These are phyloP conservation scores for Penicillium arizonense DNA, from an alignment of 495 filamentous ascomycete species.

Conservation along the genomic window DNA sequence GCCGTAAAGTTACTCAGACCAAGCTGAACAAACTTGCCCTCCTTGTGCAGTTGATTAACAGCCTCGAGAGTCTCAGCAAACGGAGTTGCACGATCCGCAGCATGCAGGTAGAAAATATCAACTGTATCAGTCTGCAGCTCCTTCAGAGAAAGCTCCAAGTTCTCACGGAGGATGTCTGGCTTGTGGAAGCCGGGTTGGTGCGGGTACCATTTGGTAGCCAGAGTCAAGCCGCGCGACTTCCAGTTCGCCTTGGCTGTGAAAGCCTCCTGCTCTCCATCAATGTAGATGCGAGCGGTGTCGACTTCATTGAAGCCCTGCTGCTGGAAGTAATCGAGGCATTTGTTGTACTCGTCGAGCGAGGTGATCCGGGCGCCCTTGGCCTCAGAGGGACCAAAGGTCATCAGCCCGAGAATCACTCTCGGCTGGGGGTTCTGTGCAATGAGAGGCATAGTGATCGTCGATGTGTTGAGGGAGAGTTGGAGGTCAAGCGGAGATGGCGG, in stretches of 20 bases:
- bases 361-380: slow-evolving; percentile 67
- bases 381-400: slow-evolving; percentile 57
- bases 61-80: slow-evolving; percentile 78
- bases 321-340: slow-evolving; percentile 67
- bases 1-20: slow-evolving; percentile 84
- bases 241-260: slow-evolving; percentile 75
- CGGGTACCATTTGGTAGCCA: slow-evolving; percentile 87
- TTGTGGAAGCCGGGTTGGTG: slow-evolving; percentile 55
- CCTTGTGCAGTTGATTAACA: slow-evolving; percentile 77
- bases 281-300: slow-evolving; percentile 76
- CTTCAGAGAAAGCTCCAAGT: slow-evolving; percentile 61
- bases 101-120: slow-evolving; percentile 89
- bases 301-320: slow-evolving; percentile 73
- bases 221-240: slow-evolving; percentile 76
- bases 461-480: background rate
- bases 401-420: slow-evolving; percentile 58
- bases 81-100: slow-evolving; percentile 72
- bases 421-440: slow-evolving; percentile 49
- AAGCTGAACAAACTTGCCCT: slow-evolving; percentile 81
- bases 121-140: slow-evolving; percentile 75
- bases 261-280: slow-evolving; percentile 73
- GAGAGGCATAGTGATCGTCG: slow-evolving; percentile 48
- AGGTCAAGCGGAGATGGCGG: slow-evolving; percentile 4
- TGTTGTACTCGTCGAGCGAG: slow-evolving; percentile 60
- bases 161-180: slow-evolving; percentile 56